Conservation (phyloP, 1,284 basidiomycete species). For the Naganishia cerealis region DNA sequence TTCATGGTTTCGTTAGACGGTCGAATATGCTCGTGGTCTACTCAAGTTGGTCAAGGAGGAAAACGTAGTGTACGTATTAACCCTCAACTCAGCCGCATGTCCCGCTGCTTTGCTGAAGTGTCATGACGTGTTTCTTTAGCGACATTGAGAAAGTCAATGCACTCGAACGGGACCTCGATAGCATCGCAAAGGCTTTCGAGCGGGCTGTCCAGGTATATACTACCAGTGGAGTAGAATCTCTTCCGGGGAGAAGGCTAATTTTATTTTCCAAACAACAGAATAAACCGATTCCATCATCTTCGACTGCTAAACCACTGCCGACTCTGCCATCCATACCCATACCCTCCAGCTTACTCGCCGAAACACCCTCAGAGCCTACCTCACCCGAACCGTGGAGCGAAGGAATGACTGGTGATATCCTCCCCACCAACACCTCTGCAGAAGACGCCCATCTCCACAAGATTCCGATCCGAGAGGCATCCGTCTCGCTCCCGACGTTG, state of each 20-base stretch:
- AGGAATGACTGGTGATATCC: not conserved
- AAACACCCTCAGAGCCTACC: not conserved
- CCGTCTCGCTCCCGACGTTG: conserved; percentile 24
- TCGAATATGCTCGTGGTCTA: conserved; percentile 45
- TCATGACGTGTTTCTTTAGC: conserved; percentile 7
- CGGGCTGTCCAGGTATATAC: conserved; percentile 9
- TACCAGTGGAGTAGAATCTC: not conserved
- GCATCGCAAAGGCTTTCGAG: conserved; percentile 27
- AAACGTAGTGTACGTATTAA: conserved; percentile 45
- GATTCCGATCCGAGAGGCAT: conserved; percentile 13
- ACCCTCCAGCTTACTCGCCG: conserved; percentile 8
- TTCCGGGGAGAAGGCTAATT: not conserved
- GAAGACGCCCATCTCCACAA: not conserved
- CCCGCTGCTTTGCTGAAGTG: too few species aligned
- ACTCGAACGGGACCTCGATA: conserved; percentile 24
- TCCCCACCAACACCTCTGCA: not conserved
- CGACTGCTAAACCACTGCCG: not conserved
- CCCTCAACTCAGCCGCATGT: not conserved
- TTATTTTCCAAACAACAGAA: not conserved
- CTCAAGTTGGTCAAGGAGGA: conserved; percentile 41
- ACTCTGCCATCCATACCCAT: conserved; percentile 16
- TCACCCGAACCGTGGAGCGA: not conserved
- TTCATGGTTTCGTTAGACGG: conserved; percentile 37
- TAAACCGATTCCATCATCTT: conserved; percentile 26
- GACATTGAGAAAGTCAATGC: conserved; percentile 17